Conservation (phyloP, 139 green algal genomes). For the Chlorokybus atmophyticus region DNA sequence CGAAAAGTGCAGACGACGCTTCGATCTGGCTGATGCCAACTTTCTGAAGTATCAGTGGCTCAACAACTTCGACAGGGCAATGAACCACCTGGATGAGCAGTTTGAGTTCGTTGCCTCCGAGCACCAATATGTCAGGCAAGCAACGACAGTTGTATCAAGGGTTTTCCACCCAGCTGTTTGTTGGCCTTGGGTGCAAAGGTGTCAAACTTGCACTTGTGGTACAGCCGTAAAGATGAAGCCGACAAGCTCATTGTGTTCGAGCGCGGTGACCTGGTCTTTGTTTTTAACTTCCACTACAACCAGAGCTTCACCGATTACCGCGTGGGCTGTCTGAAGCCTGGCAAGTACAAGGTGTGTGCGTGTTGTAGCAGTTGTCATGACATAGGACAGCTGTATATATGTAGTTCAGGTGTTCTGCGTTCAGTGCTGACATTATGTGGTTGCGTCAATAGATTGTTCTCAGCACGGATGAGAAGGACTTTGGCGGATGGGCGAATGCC, state of each 20-base stretch:
- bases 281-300: slow-evolving; percentile 97
- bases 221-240: slow-evolving; percentile 55
- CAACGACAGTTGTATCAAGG: too few relatives aligned
- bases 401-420: background rate
- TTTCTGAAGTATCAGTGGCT: slow-evolving; percentile 84
- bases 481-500: slow-evolving; percentile 18
- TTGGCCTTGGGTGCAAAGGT: too few relatives aligned
- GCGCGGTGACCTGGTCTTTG: slow-evolving; percentile 87
- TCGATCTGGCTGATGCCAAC: slow-evolving; percentile 68
- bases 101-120: slow-evolving; percentile 56
- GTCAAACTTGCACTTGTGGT: too few relatives aligned
- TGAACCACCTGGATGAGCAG: slow-evolving; percentile 84
- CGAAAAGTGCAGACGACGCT: slow-evolving; percentile 87
- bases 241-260: slow-evolving; percentile 94
- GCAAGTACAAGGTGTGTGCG: slow-evolving; percentile 37
- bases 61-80: slow-evolving; percentile 75
- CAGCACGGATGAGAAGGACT: slow-evolving; percentile 19
- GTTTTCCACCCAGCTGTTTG: too few relatives aligned
- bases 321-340: slow-evolving; percentile 55
- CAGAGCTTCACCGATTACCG: slow-evolving; percentile 57
- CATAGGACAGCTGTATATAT: background rate
- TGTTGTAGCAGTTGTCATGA: slow-evolving; percentile 1
- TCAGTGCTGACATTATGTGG: slow-evolving; percentile 6
- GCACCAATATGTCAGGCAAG: slow-evolving; percentile 64
- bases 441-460: slow-evolving; percentile 13